Evolutionary conservation across 441 rosid species (phyloP), one percentile per base, ranked within the genome.

Genomic region (Oxalis stricta): DNA sequence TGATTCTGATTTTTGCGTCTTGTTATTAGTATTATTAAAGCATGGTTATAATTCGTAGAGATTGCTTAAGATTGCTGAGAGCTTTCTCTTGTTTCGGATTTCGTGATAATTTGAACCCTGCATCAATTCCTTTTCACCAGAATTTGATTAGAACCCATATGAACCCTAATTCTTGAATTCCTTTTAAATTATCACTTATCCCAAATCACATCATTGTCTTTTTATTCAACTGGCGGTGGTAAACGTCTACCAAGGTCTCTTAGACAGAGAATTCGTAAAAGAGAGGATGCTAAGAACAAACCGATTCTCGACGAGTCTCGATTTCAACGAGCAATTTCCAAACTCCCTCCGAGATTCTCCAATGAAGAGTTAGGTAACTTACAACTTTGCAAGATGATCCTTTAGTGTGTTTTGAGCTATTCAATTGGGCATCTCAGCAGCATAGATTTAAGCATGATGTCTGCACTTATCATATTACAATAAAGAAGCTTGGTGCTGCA

Each of bases 391-490:
- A 84, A 61, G 76, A 73, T 37, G 76, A 82, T 43, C 85, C 95
- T 20, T 21, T 82, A n/a, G 65, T 79, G 13, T 88, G 95, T 62
- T 64, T 73, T 46, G 91, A 79, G 66, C 69, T 88, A 18, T 88
- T 73, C 53, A 82, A 71, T 43, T 88, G 95, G 97, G 82, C 94
- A 9, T 69, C 80, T 0, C 91, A 84, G 23, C 88, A 84, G 52
- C 86, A 69, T 2, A 66, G 97, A 53, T 88, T 88, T 57, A 68
- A 69, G 52, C 94, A 84, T 24, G 75, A 69, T 36, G 59, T 58
- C 5, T 74, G 61, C 19, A 66, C 94, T 40, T 84, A 77, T 63
- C 94, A 79, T 44, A 56, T 64, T 16, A 71, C 75, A 5, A 72
- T 84, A 33, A 71, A 80, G 71, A 88, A 77, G 82, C 94, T 82